Evolutionary conservation across 2,329 filamentous ascomycete species (phyloP), one percentile per base, ranked within the genome.

Genomic region (Diplodia scrobiculata): DNA sequence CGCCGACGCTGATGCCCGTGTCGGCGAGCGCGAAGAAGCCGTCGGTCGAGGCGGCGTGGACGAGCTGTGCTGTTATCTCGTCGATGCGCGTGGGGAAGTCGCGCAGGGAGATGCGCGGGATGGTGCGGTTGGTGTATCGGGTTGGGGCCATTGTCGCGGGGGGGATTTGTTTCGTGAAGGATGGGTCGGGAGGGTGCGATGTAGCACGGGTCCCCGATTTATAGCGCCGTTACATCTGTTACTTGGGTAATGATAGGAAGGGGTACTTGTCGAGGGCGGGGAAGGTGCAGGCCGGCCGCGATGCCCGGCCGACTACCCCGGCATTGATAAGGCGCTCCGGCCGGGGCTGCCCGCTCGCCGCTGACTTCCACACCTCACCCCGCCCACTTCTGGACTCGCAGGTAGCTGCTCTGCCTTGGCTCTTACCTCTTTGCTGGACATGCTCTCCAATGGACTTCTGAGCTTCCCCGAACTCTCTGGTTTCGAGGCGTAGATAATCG

Each of bases 1-100:
- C 80, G 2, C 75, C 68, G 25, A 72, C 69, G 1, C 80, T 74
- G 68, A 87, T 83, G n/a, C 81, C 83, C 68, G 87, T 86, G 71
- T 86, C 79, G 17, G 81, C 73, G 1, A 88, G 70, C 38, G 81
- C 82, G 75, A 88, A 88, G 78, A 87, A 87, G n/a, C 86, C 85
- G 63, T 83, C 81, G 7, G 83, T 83, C 69, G 87, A 84, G 1
- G 86, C 84, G 0, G 85, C 85, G 11, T 79, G 69, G 66, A 84
- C 76, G 1, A 87, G 78, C 68, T 86, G 74, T 0, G 73, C 63
- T 0, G 84, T 84, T 69, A 87, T 87, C 48, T 81, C 75, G 66
- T 84, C 80, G 70, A 85, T 80, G 59, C 85, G 82, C 4, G 73
- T 69, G 32, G 82, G 77, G 70, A 86, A 87, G 74, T 86, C 75